Base-by-base conservation (phyloP, 148 eudicot genomes). In the Spergularia bocconei region DNA sequence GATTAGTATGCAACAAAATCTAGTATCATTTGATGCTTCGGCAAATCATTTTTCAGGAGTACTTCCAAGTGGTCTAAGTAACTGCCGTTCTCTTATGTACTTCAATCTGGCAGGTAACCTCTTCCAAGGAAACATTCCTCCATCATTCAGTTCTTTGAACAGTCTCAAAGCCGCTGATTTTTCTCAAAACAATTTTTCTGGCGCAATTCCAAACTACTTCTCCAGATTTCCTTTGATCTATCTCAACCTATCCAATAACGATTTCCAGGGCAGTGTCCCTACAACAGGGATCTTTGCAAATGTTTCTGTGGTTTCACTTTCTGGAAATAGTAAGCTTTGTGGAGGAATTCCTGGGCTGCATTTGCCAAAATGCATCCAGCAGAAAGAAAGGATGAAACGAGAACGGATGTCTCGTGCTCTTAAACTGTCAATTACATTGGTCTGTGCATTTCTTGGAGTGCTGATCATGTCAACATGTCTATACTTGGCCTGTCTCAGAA, bases 221-320 rank as follows among this genome's bases (percentile, higher is more conserved):
- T 56, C 63, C 12, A 15, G 38, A n/a, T 68, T 81, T 62, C 39
- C 29, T 15, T 51, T 82, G 7, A 6, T 25, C 12, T 70, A 57
- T 65, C 52, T 84, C n/a, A 75, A 81, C 54, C 54, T 84, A 5
- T 80, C 89, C 0, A 61, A 74, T 67, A 86, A 86, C 21, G 9
- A 56, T 67, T 64, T 86, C 2, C 81, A 82, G 54, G 87, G 87
- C n/a, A 57, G 67, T 21, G 79, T 82, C 10, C 85, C 89, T 25
- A 70, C 13, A 6, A 19, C 14, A 72, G 84, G 84, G 25, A 67
- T 80, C 47, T 86, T 82, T 21, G 14, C 41, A 11, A 86, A 84
- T 67, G 55, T 51, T 17, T 74, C 59, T 53, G 84, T 63, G 8
- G 10, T 87, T 7, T 77, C 76, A 19, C 19, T 87, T 1, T 4